Conservation (phyloP, 1,139 yeast genomes). For the Arxiozyma slooffiae region DNA sequence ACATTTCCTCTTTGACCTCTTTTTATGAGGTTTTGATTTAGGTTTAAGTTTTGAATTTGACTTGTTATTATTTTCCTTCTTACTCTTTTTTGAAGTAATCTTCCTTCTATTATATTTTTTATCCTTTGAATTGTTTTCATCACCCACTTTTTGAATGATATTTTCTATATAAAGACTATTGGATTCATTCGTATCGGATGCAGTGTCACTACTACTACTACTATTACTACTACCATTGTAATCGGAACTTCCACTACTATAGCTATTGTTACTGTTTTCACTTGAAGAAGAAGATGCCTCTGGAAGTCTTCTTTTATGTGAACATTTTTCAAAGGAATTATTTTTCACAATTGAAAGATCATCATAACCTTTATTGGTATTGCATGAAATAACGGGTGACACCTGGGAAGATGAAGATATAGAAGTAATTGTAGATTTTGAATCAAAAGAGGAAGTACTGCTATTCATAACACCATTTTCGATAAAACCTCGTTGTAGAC, state of each 20-base stretch:
- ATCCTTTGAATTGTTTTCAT: not conserved
- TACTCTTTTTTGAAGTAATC: not conserved
- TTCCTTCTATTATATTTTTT: not conserved
- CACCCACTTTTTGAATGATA: not conserved
- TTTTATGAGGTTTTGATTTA: not conserved
- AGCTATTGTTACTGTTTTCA: not conserved
- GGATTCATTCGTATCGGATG: not conserved
- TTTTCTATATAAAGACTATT: not conserved
- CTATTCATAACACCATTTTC: not conserved
- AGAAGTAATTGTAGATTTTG: not conserved
- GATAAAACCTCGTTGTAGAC: not conserved
- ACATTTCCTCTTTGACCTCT: not conserved
- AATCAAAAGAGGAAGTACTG: not conserved
- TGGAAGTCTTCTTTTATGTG: not conserved
- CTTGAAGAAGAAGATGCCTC: not conserved
- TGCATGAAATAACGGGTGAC: not conserved
- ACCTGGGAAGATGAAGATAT: not conserved
- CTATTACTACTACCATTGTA: not conserved
- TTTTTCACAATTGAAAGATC: not conserved
- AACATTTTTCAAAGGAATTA: not conserved
- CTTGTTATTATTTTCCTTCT: not conserved
- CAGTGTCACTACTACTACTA: not conserved
- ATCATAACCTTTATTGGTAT: not conserved
- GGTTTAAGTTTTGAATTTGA: not conserved
- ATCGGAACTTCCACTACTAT: not conserved